Evolutionary conservation across 2,329 filamentous ascomycete genomes (phyloP).

Genomic region (Bimuria novae-zelandiae): DNA sequence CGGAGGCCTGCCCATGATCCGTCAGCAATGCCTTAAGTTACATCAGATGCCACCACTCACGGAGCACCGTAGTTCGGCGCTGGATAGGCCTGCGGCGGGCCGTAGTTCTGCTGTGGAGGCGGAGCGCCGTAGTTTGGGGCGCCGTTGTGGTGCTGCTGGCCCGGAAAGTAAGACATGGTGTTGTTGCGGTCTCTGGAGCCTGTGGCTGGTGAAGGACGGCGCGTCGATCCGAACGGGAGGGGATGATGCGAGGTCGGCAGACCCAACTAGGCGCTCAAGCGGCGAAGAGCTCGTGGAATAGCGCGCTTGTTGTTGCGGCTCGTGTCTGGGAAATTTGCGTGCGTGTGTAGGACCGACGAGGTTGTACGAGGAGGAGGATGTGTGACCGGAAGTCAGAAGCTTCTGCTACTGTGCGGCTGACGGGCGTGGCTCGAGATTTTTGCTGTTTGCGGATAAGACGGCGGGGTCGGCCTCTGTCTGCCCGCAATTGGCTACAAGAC

Average conservation of each 20-base stretch:
- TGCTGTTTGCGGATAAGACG: slow-evolving; percentile 9
- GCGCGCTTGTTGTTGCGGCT: not conserved
- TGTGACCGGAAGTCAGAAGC: slow-evolving; percentile 6
- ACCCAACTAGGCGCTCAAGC: not conserved
- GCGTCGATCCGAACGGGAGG: slow-evolving; percentile 10
- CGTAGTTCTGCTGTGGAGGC: slow-evolving; percentile 45
- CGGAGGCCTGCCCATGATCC: slow-evolving; percentile 25
- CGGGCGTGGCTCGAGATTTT: slow-evolving; percentile 14
- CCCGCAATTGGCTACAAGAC: slow-evolving; percentile 17
- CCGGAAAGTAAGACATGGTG: slow-evolving; percentile 49
- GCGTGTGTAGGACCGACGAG: not conserved
- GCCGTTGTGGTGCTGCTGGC: slow-evolving; percentile 49
- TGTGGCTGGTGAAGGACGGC: slow-evolving; percentile 5
- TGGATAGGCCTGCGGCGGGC: slow-evolving; percentile 36
- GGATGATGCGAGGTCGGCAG: slow-evolving; percentile 11
- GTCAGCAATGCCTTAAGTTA: slow-evolving; percentile 16
- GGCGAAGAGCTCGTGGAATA: not conserved
- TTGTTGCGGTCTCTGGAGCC: slow-evolving; percentile 3
- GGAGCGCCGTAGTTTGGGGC: slow-evolving; percentile 45
- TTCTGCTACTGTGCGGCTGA: slow-evolving; percentile 27
- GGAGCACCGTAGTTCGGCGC: slow-evolving; percentile 34
- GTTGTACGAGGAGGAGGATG: not conserved
- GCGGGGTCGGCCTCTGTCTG: slow-evolving; percentile 17
- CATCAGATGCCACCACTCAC: slow-evolving; percentile 24
- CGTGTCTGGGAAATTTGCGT: not conserved